phyloP scores from a whole-genome alignment of 129 eudicot species.

The Scalesia atractyloides region DNA sequence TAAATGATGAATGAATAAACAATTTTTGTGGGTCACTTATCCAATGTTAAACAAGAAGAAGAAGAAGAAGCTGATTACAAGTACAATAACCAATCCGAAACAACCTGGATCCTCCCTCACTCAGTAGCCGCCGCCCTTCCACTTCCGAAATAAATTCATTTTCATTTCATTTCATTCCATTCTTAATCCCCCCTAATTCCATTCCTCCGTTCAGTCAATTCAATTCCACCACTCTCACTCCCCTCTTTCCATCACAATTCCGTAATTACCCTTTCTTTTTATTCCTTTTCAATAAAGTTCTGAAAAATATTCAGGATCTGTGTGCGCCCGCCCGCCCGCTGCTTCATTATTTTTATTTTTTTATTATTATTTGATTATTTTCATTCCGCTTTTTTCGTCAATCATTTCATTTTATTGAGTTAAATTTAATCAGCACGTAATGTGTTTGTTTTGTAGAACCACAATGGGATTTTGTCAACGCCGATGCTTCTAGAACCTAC shows the following conservation, averaged over 20 bases:
- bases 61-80: neutral
- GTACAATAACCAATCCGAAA: neutral
- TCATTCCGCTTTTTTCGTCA: neutral
- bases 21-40: neutral
- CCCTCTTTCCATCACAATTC: neutral
- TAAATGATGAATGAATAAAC: no score
- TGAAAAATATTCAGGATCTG: constrained; percentile 25
- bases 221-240: constrained; percentile 9
- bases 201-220: constrained; percentile 21
- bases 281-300: neutral
- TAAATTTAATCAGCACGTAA: neutral
- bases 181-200: neutral
- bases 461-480: constrained; percentile 30
- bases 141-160: constrained; percentile 15
- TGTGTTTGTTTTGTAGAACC: constrained; percentile 30
- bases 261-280: neutral
- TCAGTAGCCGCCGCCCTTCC: constrained; percentile 27
- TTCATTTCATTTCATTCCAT: constrained; percentile 20
- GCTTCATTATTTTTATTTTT: neutral
- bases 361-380: no score
- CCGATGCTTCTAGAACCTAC: constrained; percentile 30
- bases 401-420: neutral
- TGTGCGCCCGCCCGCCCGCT: constrained; percentile 32
- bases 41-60: neutral
- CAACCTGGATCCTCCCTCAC: constrained; percentile 15